Evolutionary conservation across 306 rosid species (phyloP), one percentile per base, ranked within the genome.

Genomic region (Lathyrus oleraceus): DNA sequence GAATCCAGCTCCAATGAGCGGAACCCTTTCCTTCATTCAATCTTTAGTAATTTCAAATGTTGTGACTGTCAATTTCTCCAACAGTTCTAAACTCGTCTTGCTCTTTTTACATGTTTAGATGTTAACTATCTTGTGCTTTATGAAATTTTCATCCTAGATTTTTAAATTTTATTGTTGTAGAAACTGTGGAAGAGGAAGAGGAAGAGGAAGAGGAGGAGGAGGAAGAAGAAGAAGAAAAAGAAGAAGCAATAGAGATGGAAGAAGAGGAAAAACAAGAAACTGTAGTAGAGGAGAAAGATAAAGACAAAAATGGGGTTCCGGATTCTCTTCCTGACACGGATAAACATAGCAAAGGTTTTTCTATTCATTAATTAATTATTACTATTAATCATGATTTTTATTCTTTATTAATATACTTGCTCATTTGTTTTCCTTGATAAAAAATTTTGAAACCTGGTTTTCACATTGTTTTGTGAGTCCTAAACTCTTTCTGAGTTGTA

Each of bases 321-420:
- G 66, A 68, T 73, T 71, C 84, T 52, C 78, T 79, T 10, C 62
- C 13, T 13, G 36, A 17, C 20, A 69, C 69, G 8, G 69, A 62
- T 65, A 61, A 60, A 12, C 74, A 40, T 51, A 47, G 8, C 6
- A 40, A 64, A 79, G 91, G 87, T 85, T 62, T 61, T 72, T 20
- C 67, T n/a, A 27, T 36, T 73, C 57, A 3, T 56, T 21, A 38
- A 47, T 40, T 52, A 4, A 5, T 21, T 53, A 53, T 57, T 13
- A 1, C 13, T 53, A 53, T 48, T 13, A 10, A 7, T 51, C 23
- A n/a, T 38, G 9, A 14, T 28, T 76, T 77, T 54, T 52, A 48
- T 72, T 65, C 32, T 14, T 52, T 19, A 35, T 43, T 20, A 17
- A 49, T 58, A 30, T 69, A 21, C 51, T 12, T 8, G 0, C 4